These are phyloP conservation scores for Cladophialophora carrionii DNA, from an alignment of 2,329 filamentous ascomycete genomes.

Conservation along the genomic window DNA sequence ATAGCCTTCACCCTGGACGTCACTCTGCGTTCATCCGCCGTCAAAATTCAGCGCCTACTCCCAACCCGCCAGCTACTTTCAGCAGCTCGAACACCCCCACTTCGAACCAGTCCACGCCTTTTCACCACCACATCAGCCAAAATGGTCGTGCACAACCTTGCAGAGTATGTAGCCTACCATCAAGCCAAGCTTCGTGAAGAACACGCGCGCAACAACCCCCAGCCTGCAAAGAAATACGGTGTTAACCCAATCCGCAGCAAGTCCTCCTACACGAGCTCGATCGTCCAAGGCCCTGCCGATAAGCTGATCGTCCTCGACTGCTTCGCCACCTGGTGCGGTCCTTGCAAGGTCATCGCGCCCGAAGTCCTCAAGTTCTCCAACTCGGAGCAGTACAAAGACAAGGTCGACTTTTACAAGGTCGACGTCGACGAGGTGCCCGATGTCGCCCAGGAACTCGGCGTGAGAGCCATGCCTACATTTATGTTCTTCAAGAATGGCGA, in stretches of 20 bases:
- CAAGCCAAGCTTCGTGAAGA: conserved; percentile 39
- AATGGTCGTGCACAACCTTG: conserved; percentile 52
- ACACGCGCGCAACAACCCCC: conserved; percentile 27
- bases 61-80: conserved; percentile 14
- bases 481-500: conserved; percentile 78
- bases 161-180: conserved; percentile 41
- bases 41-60: conserved; percentile 30
- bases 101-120: conserved; percentile 31
- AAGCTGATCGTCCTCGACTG: conserved; percentile 78
- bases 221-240: conserved; percentile 34
- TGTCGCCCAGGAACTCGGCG: conserved; percentile 73
- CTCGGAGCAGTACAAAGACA: conserved; percentile 61
- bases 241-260: conserved; percentile 53
- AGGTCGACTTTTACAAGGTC: conserved; percentile 80
- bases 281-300: conserved; percentile 54
- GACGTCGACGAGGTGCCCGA: conserved; percentile 83
- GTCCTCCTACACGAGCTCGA: conserved; percentile 60
- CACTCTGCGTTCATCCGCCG: conserved; percentile 28
- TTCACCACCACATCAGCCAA: conserved; percentile 47
- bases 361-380: conserved; percentile 59
- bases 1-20: conserved; percentile 41
- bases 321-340: conserved; percentile 90
- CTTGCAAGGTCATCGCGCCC: conserved; percentile 89
- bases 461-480: conserved; percentile 94
- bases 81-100: conserved; percentile 19